These are phyloP conservation scores for Penicillium sp. DNA, from an alignment of 2,329 filamentous ascomycete genomes.

Conservation along the genomic window DNA sequence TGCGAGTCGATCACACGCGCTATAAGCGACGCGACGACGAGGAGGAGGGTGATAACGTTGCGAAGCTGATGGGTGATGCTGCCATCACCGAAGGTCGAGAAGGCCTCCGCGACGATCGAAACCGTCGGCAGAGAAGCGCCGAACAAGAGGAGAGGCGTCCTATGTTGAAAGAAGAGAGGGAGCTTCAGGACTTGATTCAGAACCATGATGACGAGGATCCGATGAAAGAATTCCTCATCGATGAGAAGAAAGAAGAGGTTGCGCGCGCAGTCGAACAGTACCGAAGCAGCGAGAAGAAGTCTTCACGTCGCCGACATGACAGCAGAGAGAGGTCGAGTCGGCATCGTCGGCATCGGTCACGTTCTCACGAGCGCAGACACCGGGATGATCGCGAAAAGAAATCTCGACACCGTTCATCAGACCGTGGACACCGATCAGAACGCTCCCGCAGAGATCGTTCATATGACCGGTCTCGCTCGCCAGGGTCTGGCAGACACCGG, in stretches of 20 bases:
- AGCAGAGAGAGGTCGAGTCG: conserved; percentile 39
- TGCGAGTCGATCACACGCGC: conserved; percentile 86
- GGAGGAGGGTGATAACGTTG: conserved; percentile 47
- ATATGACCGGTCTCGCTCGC: conserved; percentile 24
- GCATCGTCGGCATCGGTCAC: conserved; percentile 43
- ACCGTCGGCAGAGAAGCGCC: conserved; percentile 41
- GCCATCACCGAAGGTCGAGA: conserved; percentile 18
- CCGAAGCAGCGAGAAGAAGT: conserved; percentile 47
- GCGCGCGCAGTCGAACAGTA: conserved; percentile 59
- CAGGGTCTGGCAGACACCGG: conserved; percentile 20
- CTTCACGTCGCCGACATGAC: conserved; percentile 28
- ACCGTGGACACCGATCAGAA: conserved; percentile 28
- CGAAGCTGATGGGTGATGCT: conserved; percentile 45
- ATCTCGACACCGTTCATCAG: no score
- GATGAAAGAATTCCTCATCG: conserved; percentile 86
- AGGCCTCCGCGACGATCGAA: conserved; percentile 36
- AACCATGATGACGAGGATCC: conserved; percentile 93
- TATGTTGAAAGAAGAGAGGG: conserved; percentile 71
- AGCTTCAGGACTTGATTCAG: conserved; percentile 66
- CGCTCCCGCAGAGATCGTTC: conserved; percentile 27
- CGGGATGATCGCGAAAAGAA: conserved; percentile 26
- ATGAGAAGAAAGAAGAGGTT: conserved; percentile 87
- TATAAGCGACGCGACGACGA: conserved; percentile 82
- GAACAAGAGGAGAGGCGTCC: conserved; percentile 52
- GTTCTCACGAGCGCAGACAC: conserved; percentile 28